phyloP scores from a whole-genome alignment of 768 basidiomycete genomes.

The Hirschioporus abietinus region DNA sequence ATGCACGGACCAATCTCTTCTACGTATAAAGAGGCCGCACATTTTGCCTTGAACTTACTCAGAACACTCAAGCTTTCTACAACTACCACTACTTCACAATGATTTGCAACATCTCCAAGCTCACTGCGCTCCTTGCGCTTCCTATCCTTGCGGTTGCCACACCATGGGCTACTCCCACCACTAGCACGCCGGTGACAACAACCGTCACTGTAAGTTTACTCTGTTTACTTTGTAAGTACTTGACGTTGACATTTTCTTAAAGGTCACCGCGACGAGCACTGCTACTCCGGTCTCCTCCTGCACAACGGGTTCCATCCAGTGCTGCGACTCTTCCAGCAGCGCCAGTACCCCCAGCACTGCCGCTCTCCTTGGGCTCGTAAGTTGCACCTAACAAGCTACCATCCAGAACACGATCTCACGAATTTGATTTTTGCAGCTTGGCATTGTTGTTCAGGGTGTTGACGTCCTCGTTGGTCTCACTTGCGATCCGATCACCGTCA shows the following conservation, averaged over 20 bases:
- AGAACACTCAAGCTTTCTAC: neutral
- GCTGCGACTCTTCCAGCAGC: neutral
- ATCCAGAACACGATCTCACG: neutral
- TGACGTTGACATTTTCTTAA: neutral
- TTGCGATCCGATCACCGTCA: conserved; percentile 14
- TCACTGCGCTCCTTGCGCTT: neutral
- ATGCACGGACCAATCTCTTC: neutral
- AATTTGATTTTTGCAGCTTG: conserved; percentile 4
- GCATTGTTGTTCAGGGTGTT: conserved; percentile 13
- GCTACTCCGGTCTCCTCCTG: neutral
- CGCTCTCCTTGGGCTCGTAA: neutral
- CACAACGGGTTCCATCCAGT: neutral
- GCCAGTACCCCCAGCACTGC: neutral
- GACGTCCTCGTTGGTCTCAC: conserved; percentile 13
- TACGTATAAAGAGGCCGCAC: neutral
- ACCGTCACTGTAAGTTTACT: neutral
- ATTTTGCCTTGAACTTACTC: neutral
- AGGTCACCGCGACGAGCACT: neutral
- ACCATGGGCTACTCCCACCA: neutral
- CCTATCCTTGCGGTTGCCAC: neutral
- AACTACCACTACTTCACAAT: neutral
- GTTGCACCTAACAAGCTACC: neutral
- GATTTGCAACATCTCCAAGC: neutral
- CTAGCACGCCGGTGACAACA: neutral
- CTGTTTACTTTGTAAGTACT: neutral